A percentile compares a stretch with the other conserved stretches of the same genome.
Evolutionary conservation across 306 rosid species (phyloP).

Genomic region (Gleditsia sinensis): DNA sequence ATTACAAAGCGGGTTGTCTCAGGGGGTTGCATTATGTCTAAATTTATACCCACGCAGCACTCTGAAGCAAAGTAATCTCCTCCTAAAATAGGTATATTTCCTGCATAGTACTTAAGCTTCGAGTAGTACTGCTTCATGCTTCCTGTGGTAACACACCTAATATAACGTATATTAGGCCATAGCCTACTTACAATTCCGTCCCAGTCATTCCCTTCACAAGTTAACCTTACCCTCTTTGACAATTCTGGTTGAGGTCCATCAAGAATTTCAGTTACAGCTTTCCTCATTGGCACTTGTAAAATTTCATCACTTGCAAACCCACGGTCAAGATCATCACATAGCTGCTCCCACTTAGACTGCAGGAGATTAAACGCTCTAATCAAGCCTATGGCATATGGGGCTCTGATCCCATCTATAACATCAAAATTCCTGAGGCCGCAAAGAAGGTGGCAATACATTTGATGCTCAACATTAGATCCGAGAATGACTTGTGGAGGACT

Average conservation of each 20-base stretch:
- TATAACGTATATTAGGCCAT: constrained; percentile 61
- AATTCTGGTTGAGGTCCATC: constrained; percentile 61
- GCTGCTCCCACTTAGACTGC: constrained; percentile 63
- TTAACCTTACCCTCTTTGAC: constrained; percentile 46
- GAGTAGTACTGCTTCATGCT: constrained; percentile 62
- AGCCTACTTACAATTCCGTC: constrained; percentile 51
- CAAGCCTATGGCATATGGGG: constrained; percentile 64
- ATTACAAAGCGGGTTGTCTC: constrained; percentile 52
- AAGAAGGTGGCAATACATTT: constrained; percentile 72
- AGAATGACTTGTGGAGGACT: constrained; percentile 64
- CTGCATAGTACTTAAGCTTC: constrained; percentile 61
- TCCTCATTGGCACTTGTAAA: constrained; percentile 49
- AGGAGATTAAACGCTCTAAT: constrained; percentile 42
- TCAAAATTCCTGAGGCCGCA: constrained; percentile 57
- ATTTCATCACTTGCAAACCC: constrained; percentile 54
- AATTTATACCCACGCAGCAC: constrained; percentile 62
- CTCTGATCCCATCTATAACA: constrained; percentile 47
- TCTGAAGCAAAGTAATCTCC: constrained; percentile 71
- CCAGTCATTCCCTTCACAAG: constrained; percentile 51
- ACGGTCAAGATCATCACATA: constrained; percentile 54
- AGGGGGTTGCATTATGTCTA: constrained; percentile 57
- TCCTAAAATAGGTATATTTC: constrained; percentile 58
- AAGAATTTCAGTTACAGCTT: constrained; percentile 47
- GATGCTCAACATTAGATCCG: constrained; percentile 63
- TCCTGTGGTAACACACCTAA: constrained; percentile 63